These are phyloP conservation scores for Cyberlindnera euphorbiiphila DNA, from an alignment of 805 yeast genomes.

Conservation along the genomic window DNA sequence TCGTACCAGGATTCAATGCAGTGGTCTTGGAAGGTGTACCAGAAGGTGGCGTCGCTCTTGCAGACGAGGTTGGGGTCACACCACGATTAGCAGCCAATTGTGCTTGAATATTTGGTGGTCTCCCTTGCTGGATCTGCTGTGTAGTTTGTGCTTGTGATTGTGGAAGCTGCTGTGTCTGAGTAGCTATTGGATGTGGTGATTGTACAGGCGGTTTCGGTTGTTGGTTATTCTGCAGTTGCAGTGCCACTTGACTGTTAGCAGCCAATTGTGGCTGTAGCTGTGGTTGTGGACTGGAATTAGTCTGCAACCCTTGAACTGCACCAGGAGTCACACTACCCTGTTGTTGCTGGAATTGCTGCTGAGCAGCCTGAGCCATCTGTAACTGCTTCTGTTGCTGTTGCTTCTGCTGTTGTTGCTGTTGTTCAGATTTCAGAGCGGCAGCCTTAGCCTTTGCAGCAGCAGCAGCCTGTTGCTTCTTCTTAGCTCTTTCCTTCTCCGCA, in stretches of 20 bases:
- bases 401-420: conserved; percentile 41
- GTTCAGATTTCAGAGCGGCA: conserved; percentile 49
- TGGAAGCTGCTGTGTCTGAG: neutral
- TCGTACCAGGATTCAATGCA: conserved; percentile 35
- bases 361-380: conserved; percentile 22
- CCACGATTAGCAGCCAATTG: conserved; percentile 34
- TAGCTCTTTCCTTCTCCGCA: conserved; percentile 73
- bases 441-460: conserved; percentile 59
- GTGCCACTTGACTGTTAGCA: too few species aligned
- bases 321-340: neutral
- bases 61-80: conserved; percentile 21
- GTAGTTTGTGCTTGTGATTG: neutral
- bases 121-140: conserved; percentile 1
- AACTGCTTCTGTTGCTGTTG: conserved; percentile 29
- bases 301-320: neutral
- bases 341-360: conserved; percentile 6
- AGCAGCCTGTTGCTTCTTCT: conserved; percentile 62
- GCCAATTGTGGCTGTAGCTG: too few species aligned
- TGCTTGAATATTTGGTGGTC: conserved; percentile 26
- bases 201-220: too few species aligned
- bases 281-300: conserved; percentile 1
- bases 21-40: conserved; percentile 28
- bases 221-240: too few species aligned
- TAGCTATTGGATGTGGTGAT: neutral
- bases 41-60: conserved; percentile 25